Evolutionary conservation across 2,329 filamentous ascomycete genomes (phyloP).

Genomic region (Pseudogymnoascus sp.): DNA sequence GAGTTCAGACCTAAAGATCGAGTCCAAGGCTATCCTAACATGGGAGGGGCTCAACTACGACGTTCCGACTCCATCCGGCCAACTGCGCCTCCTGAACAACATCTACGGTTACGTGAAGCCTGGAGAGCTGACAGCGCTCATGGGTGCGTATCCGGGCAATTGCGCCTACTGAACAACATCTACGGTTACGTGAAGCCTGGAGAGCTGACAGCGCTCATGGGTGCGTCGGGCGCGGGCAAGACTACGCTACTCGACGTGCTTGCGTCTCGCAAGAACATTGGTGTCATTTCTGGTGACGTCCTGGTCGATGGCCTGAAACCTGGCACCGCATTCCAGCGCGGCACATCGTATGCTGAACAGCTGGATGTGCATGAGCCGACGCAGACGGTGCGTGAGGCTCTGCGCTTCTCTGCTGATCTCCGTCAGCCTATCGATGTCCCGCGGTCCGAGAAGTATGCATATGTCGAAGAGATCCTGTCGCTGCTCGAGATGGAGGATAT

Average conservation of each 20-base stretch:
- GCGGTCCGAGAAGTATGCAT: conserved; percentile 66
- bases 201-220: conserved; percentile 59
- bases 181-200: conserved; percentile 73
- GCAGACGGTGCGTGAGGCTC: conserved; percentile 76
- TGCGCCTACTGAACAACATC: conserved; percentile 66
- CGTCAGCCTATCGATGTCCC: conserved; percentile 70
- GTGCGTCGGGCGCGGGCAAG: conserved; percentile 65
- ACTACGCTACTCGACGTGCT: conserved; percentile 80
- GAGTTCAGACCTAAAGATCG: conserved; percentile 32
- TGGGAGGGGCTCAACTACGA: conserved; percentile 66
- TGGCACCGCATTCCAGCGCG: conserved; percentile 74
- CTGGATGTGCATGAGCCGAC: conserved; percentile 83
- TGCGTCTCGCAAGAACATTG: conserved; percentile 78
- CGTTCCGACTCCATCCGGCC: conserved; percentile 50
- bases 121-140: conserved; percentile 58
- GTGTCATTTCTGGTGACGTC: conserved; percentile 81
- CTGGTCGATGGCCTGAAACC: conserved; percentile 55
- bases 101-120: conserved; percentile 75
- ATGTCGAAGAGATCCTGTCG: conserved; percentile 69
- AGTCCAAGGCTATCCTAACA: conserved; percentile 62
- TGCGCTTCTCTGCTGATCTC: conserved; percentile 81
- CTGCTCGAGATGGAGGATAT: conserved; percentile 61
- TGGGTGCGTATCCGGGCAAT: conserved; percentile 47
- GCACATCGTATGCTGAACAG: conserved; percentile 73
- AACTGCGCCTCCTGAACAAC: conserved; percentile 66